Evolutionary conservation across 2,329 filamentous ascomycete species (phyloP), one percentile per base, ranked within the genome.

Genomic region (Lizonia empirigonia): DNA sequence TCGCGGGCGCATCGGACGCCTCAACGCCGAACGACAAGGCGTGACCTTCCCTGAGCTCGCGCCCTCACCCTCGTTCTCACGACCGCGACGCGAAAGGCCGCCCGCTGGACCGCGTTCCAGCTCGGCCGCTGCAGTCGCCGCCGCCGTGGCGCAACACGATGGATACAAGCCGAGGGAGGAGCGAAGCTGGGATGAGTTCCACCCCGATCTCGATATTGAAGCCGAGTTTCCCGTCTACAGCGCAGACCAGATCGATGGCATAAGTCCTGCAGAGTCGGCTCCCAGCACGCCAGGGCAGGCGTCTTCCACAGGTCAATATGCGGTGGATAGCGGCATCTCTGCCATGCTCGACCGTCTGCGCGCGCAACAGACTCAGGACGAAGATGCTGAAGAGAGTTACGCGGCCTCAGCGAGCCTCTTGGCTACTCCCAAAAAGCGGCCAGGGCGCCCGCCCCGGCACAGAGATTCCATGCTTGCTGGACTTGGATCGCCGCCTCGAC

Each of bases 111-210:
- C 89, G 71, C 84, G 89, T 59, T 95, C 89, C 74, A 91, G 88
- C 64, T 93, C 90, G 36, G 91, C 84, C n/a, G 91, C 93, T 10
- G 91, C 91, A 22, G 90, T 92, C 19, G 90, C 92, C 41, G 91
- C 91, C 5, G 88, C 89, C 4, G 88, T 94, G 52, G 90, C 91
- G 62, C 91, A 96, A 69, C 92, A 86, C 65, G 94, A 97, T 77
- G 92, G 93, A 41, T 97, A 97, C 76, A 99, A 99, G 72, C 94
- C 94, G 24, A 84, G 94, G 67, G 94, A 99, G 76, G 94, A 99
- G 77, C 86, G 93, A 56, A 90, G 91, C 44, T 99, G 93, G 91
- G 92, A 97, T 68, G 94, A 99, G 71, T 97, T 97, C 59, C 94
- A 99, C 73, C 91, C 91, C 0, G 90, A 97, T 65, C 83, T 99